A percentile compares a stretch with the other conserved stretches of the same genome.
These are phyloP conservation scores for Malus hybrid DNA, from an alignment of 331 rosid species.

Conservation along the genomic window DNA sequence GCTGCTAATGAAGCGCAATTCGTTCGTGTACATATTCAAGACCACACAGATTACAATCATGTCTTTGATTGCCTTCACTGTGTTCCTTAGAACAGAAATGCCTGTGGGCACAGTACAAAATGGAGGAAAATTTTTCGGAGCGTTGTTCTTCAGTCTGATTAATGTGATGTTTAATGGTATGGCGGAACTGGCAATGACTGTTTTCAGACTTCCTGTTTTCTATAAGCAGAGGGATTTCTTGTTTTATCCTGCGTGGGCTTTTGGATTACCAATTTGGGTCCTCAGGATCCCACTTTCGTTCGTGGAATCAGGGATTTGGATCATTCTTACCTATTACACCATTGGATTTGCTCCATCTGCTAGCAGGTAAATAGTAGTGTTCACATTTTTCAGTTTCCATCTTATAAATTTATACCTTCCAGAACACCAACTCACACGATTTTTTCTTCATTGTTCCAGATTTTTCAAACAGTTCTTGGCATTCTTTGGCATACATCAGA, in stretches of 20 bases:
- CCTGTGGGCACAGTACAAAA: constrained; percentile 30
- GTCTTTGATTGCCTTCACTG: constrained; percentile 34
- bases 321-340: constrained; percentile 49
- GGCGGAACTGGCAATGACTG: constrained; percentile 44
- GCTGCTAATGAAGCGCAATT: constrained; percentile 43
- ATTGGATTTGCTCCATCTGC: constrained; percentile 71
- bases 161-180: constrained; percentile 64
- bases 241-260: constrained; percentile 65
- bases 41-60: constrained; percentile 32
- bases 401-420: neutral
- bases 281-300: constrained; percentile 52
- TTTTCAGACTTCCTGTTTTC: constrained; percentile 49
- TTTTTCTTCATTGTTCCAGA: constrained; percentile 21
- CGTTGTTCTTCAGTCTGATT: constrained; percentile 44
- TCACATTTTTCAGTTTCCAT: neutral
- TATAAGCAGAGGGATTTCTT: constrained; percentile 57
- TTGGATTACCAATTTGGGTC: constrained; percentile 41
- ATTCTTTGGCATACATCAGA: constrained; percentile 62
- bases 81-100: constrained; percentile 52
- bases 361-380: constrained; percentile 30
- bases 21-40: constrained; percentile 48
- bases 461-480: constrained; percentile 68
- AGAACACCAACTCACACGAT: neutral
- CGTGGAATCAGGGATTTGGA: constrained; percentile 46
- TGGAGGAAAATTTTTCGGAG: constrained; percentile 44